Evolutionary conservation across 1,284 basidiomycete genomes (phyloP), one percentile per base, ranked within the genome.

Genomic region (Leccinum fuscescens): DNA sequence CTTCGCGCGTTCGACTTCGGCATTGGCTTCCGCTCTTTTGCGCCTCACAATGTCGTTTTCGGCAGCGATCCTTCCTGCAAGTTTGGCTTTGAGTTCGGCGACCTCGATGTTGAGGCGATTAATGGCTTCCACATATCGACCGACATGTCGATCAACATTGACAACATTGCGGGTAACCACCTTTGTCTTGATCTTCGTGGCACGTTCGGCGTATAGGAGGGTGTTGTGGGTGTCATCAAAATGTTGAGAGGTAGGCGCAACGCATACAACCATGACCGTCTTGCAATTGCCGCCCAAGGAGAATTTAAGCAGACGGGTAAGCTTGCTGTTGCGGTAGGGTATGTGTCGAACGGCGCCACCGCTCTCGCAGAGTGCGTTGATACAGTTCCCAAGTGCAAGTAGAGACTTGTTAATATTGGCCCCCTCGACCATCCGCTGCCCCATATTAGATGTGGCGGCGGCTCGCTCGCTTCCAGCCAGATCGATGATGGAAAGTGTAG

Each of bases 171-270:
- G 85, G 2, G 94, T 94, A 24, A 24, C 24, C 24, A 24, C 24
- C 24, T 24, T 24, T 24, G 94, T 98, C 80, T 95, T 95, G 78
- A 98, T 97, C 78, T 95, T 93, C 62, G 96, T 96, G 20, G 96
- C 95, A 53, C 94, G 89, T 70, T 98, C 94, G 14, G 96, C 96
- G 74, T 97, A 98, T 59, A 96, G 81, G 51, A 98, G 88, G 0
- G 96, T 97, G 73, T 98, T 98, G 73, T 96, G 93, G 29, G 96
- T 98, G 74, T 98, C 96, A 72, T 98, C 96, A 71, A 97, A 96
- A 76, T 98, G 94, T 33, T 85, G 85, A 44, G 94, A 96, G 15
- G 94, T 94, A 1, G 96, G 96, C 2, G 94, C 94, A 57, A 98
- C 82, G 74, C 96, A 98, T 60, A 98, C 96, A 64, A 98, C 94